Percentiles rank a stretch among this genome's conserved stretches.
phyloP scores from a whole-genome alignment of 225 moss, liverwort and hornwort species.

The Pseudoscleropodium purum region DNA sequence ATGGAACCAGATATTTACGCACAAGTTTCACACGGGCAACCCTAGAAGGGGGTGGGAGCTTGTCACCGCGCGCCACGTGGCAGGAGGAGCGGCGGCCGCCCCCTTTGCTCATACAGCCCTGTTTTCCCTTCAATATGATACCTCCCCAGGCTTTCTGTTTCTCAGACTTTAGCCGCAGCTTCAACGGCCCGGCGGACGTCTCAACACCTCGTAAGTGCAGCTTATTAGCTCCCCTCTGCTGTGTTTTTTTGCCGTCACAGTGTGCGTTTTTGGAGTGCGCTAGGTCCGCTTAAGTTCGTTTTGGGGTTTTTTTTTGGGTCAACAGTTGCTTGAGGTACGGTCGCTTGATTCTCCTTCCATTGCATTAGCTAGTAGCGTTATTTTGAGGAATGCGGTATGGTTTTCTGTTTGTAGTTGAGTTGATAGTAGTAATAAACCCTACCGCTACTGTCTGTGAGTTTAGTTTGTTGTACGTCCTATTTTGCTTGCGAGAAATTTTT shows the following conservation, averaged over 20 bases:
- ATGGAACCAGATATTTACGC: constrained; percentile 3
- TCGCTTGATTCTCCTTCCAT: not conserved
- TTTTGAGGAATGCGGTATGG: not conserved
- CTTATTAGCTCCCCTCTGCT: no score
- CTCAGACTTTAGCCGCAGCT: not conserved
- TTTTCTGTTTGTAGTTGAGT: not conserved
- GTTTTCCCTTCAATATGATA: not conserved
- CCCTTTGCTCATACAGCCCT: not conserved
- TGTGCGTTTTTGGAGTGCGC: not conserved
- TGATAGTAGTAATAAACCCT: no score
- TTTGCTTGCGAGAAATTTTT: not conserved
- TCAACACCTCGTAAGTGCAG: not conserved
- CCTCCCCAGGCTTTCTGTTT: not conserved
- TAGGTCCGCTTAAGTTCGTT: not conserved
- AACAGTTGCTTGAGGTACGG: not conserved
- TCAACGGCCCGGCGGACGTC: not conserved
- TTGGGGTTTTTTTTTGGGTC: not conserved
- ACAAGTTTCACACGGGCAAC: constrained; percentile 9
- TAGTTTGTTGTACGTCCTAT: not conserved
- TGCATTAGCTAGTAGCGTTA: not conserved
- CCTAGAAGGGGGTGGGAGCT: not conserved
- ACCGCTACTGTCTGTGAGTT: not conserved
- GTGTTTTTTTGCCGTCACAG: no score
- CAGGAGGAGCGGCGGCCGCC: not conserved
- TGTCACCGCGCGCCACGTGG: not conserved